Evolutionary conservation across 768 basidiomycete species (phyloP).

Genomic region (Auriscalpium orientale): DNA sequence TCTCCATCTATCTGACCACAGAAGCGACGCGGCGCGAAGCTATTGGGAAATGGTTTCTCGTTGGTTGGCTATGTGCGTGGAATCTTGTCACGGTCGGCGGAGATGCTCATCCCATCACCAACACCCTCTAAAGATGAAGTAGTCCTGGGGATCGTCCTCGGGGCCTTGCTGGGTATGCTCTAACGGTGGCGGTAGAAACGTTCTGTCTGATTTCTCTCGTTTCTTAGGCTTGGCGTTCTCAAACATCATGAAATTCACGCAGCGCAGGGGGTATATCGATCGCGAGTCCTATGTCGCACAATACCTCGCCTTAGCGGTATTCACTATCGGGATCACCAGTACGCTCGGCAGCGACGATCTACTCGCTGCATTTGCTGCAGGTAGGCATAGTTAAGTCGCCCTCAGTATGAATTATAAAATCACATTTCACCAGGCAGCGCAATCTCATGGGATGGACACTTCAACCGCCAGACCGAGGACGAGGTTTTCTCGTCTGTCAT

Average conservation of each 20-base stretch:
- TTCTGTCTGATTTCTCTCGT: background rate
- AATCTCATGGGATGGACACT: slow-evolving; percentile 87
- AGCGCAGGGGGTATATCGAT: slow-evolving; percentile 58
- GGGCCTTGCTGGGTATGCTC: slow-evolving; percentile 41
- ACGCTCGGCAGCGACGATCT: slow-evolving; percentile 84
- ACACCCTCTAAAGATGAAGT: slow-evolving; percentile 56
- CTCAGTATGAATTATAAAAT: background rate
- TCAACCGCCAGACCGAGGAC: slow-evolving; percentile 73
- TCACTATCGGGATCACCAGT: slow-evolving; percentile 72
- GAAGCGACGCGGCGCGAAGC: slow-evolving; percentile 57
- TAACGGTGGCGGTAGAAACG: background rate
- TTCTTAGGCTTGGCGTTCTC: slow-evolving; percentile 56
- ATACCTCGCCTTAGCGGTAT: slow-evolving; percentile 63
- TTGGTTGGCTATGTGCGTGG: slow-evolving; percentile 72
- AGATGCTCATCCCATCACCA: background rate
- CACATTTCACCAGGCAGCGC: slow-evolving; percentile 55
- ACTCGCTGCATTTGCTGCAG: slow-evolving; percentile 81
- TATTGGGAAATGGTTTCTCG: slow-evolving; percentile 76
- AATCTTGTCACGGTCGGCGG: background rate
- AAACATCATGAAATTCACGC: slow-evolving; percentile 63
- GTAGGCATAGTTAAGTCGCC: slow-evolving; percentile 26
- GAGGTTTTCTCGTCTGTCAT: slow-evolving; percentile 87
- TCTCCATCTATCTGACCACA: slow-evolving; percentile 79
- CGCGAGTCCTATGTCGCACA: slow-evolving; percentile 86
- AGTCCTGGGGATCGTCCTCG: slow-evolving; percentile 62